A percentile compares a stretch with the other conserved stretches of the same genome.
phyloP scores from a whole-genome alignment of 129 eudicot genomes.

The Apium graveolens region DNA sequence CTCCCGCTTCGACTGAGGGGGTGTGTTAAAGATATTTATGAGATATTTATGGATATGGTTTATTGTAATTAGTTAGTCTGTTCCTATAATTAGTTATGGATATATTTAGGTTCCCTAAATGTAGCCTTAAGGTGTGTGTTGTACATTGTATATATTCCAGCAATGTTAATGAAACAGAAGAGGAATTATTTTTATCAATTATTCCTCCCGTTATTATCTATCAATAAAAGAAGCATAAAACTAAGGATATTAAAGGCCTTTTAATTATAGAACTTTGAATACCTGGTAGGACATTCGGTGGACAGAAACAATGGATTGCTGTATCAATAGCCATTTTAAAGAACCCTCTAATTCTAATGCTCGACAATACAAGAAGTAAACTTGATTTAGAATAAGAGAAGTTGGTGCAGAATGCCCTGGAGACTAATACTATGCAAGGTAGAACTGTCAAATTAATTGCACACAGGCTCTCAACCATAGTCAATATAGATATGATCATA shows the following conservation, averaged over 20 bases:
- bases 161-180: too few species aligned
- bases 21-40: too few species aligned
- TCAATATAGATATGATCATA: constrained; percentile 65
- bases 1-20: too few species aligned
- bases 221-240: too few species aligned
- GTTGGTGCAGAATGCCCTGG: constrained; percentile 77
- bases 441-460: constrained; percentile 79
- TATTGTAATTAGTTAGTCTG: too few species aligned
- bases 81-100: too few species aligned
- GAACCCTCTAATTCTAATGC: constrained; percentile 79
- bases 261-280: neutral
- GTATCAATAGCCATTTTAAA: constrained; percentile 75
- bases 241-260: neutral
- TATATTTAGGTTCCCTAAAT: too few species aligned
- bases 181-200: too few species aligned
- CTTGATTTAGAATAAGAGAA: constrained; percentile 82
- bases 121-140: too few species aligned
- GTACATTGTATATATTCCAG: too few species aligned
- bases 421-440: constrained; percentile 76
- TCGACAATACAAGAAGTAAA: constrained; percentile 87
- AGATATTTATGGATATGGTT: too few species aligned
- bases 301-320: constrained; percentile 80
- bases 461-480: constrained; percentile 76
- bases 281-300: constrained; percentile 81
- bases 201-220: neutral